Base-by-base conservation (phyloP, 2,329 filamentous ascomycete species). In the Cyphellophora attinorum region DNA sequence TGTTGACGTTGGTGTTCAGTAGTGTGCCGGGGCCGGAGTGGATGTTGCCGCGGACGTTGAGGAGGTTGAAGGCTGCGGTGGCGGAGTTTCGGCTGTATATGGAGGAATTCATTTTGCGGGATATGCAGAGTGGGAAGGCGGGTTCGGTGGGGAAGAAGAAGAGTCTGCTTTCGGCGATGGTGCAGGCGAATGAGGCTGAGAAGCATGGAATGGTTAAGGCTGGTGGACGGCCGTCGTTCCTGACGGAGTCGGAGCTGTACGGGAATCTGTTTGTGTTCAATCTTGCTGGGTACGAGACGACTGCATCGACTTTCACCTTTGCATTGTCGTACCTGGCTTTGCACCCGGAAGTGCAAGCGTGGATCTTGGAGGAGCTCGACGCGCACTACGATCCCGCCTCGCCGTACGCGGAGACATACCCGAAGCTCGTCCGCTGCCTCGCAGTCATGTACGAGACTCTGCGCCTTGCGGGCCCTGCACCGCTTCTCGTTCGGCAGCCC, bases 201-300 rank as follows among this genome's bases (percentile, higher is more conserved):
- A n/a, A n/a, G n/a, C n/a, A n/a, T n/a, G n/a, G n/a, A n/a, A n/a
- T n/a, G n/a, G n/a, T n/a, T n/a, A n/a, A n/a, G n/a, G n/a, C n/a
- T n/a, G n/a, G n/a, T n/a, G n/a, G n/a, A n/a, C n/a, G n/a, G n/a
- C n/a, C n/a, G n/a, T n/a, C n/a, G n/a, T n/a, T n/a, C n/a, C n/a
- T n/a, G n/a, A n/a, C n/a, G n/a, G n/a, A n/a, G n/a, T n/a, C n/a
- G n/a, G n/a, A 66, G 35, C 53, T 61, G 28, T 50, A 51, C 18
- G 57, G 61, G 2, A 67, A 67, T 37, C 45, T 68, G 5, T 68
- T 61, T 47, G 47, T 65, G 19, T 64, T 68, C 42, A 67, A 54
- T 4, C 49, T 51, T 3, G 63, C 64, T 4, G 65, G 65, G 3
- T 64, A 64, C 16, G 41, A 44, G 4, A 39, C 35, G 8, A 39